A percentile compares a stretch with the other conserved stretches of the same genome.
phyloP scores from a whole-genome alignment of 2,329 filamentous ascomycete genomes.

The Hypoxylon sp. region DNA sequence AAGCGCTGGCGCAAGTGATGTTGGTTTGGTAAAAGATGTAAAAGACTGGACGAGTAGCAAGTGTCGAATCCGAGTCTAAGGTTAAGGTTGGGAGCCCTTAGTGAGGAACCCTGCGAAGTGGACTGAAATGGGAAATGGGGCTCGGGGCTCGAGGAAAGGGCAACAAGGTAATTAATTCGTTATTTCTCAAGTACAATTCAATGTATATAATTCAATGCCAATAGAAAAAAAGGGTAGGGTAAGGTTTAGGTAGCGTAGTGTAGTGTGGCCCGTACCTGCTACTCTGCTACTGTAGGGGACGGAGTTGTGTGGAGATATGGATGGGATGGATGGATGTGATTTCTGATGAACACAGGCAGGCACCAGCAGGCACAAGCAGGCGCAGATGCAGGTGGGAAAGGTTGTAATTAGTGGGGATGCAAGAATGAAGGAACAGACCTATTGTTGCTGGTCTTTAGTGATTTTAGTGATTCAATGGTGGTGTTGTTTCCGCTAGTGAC shows the following conservation, averaged over 20 bases:
- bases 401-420: no score
- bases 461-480: no score
- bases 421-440: no score
- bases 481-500: no score
- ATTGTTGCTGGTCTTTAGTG: no score
- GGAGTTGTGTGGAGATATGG: no score
- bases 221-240: slow-evolving; percentile 12
- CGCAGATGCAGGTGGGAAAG: no score
- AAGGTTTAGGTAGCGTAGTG: slow-evolving; percentile 13
- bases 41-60: slow-evolving; percentile 11
- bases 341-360: no score
- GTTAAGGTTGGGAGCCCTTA: slow-evolving; percentile 11
- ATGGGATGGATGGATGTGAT: no score
- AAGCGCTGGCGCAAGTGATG: slow-evolving; percentile 31
- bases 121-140: slow-evolving; percentile 15
- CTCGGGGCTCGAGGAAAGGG: slow-evolving; percentile 4
- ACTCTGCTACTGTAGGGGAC: no score
- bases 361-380: no score
- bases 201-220: slow-evolving; percentile 1
- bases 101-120: slow-evolving; percentile 18
- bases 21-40: slow-evolving; percentile 3
- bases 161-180: slow-evolving; percentile 9
- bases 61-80: slow-evolving; percentile 20
- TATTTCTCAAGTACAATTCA: slow-evolving; percentile 11
- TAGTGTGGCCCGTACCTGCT: no score